Base-by-base conservation (phyloP, 2,329 filamentous ascomycete species). In the Colletotrichum chlorophyti region DNA sequence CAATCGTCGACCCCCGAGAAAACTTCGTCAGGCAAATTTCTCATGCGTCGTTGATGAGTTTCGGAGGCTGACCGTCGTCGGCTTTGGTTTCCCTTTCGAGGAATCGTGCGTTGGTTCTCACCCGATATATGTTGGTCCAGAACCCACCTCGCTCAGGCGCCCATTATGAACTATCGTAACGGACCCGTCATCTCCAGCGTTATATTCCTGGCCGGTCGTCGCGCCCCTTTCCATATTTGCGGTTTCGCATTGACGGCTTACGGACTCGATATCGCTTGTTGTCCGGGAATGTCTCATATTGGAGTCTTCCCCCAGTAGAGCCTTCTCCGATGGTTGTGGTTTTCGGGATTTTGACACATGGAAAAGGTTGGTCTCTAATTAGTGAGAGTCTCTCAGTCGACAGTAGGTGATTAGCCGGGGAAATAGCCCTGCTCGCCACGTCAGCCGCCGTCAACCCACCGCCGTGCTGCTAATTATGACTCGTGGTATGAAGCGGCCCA, bases 121-220 rank as follows among this genome's bases (percentile, higher is more conserved):
- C 12, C 19, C 38, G 24, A 15, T 19, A 24, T 29, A 21, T 19
- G 17, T 40, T 41, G 31, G 17, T 52, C 24, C 32, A 40, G 34
- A 45, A 34, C 47, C 46, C 47, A 58, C 53, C 17, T 38, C 21
- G 29, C 47, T 58, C 40, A 52, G 17, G 41, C 15, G 27, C 17
- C 40, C 12, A 26, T 31, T 17, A 14, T 42, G 37, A 43, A 9
- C 32, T 45, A 32, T 46, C 19, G 21, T 26, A 14, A 26, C 3
- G 9, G 24, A 31, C 53, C 32, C 32, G 26, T 40, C 6, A 46
- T 31, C 21, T 7, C 31, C 15, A 15, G 17, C 26, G 38, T 15
- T 15, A 41, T 27, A 24, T 23, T 32, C 40, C 9, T 15, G 21
- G 47, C 34, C 10, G 34, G 34, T 10, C 24, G 7, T 11, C 12